Evolutionary conservation across 192 early-diverging fungal genomes (phyloP).

Genomic region (Pilobolus umbonatus): DNA sequence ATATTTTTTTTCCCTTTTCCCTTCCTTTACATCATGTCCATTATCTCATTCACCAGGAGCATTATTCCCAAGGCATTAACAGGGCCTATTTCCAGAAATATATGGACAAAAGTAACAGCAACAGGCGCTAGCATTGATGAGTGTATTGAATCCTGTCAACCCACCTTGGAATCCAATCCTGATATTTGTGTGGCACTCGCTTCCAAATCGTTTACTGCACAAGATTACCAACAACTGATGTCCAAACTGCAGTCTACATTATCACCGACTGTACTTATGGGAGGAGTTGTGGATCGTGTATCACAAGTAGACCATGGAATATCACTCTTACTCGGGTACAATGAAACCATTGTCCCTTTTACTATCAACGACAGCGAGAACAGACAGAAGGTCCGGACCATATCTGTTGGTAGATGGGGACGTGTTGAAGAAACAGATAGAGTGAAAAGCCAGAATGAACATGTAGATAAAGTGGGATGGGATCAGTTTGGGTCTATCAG

Average conservation of each 20-base stretch:
- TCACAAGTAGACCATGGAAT: slow-evolving; percentile 24
- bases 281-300: slow-evolving; percentile 31
- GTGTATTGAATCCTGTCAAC: slow-evolving; percentile 5
- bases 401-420: slow-evolving; percentile 37
- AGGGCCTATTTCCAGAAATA: too few species aligned
- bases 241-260: slow-evolving; percentile 5
- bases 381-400: slow-evolving; percentile 17
- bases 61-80: too few species aligned
- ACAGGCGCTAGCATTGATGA: slow-evolving; percentile 9
- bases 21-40: too few species aligned
- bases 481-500: slow-evolving; percentile 26
- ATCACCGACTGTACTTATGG: slow-evolving; percentile 9
- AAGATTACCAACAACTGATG: slow-evolving; percentile 8
- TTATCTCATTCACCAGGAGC: too few species aligned
- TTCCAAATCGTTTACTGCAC: slow-evolving; percentile 22
- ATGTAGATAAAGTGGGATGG: slow-evolving; percentile 28
- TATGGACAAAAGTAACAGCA: slow-evolving; percentile 13
- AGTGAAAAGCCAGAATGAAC: slow-evolving; percentile 17
- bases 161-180: background rate
- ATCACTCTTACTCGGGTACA: slow-evolving; percentile 20
- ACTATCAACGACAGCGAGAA: slow-evolving; percentile 15
- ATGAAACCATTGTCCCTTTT: slow-evolving; percentile 21
- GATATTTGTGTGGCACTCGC: slow-evolving; percentile 13
- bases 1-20: too few species aligned
- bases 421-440: slow-evolving; percentile 21